Evolutionary conservation across 495 filamentous ascomycete species (phyloP).

Genomic region (Talaromyces proteolyticus): DNA sequence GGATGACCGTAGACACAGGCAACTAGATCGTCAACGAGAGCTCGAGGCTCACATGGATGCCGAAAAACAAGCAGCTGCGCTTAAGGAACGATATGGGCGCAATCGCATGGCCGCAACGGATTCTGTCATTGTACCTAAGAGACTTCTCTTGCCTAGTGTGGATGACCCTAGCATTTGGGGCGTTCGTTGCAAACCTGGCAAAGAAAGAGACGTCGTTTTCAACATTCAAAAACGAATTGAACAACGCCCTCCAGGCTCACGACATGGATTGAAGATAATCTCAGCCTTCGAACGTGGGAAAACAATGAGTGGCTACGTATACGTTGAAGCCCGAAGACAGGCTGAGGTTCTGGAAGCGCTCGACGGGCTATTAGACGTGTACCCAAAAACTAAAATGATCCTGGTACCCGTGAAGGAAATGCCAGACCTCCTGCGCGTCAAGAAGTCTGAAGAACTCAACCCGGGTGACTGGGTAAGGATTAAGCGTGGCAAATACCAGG

Average conservation of each 20-base stretch:
- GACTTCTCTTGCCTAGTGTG: slow-evolving; percentile 84
- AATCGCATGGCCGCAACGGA: slow-evolving; percentile 50
- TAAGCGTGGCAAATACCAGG: slow-evolving; percentile 74
- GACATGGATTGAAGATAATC: slow-evolving; percentile 71
- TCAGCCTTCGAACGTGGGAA: slow-evolving; percentile 86
- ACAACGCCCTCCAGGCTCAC: slow-evolving; percentile 61
- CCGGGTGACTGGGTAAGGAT: slow-evolving; percentile 91
- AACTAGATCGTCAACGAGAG: slow-evolving; percentile 89
- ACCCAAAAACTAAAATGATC: slow-evolving; percentile 74
- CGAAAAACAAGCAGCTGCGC: slow-evolving; percentile 82
- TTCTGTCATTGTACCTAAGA: slow-evolving; percentile 71
- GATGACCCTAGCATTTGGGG: slow-evolving; percentile 97
- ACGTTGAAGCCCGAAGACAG: slow-evolving; percentile 83
- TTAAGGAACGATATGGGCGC: slow-evolving; percentile 78
- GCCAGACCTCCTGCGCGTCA: slow-evolving; percentile 87
- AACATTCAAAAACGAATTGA: slow-evolving; percentile 82
- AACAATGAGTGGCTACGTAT: slow-evolving; percentile 88
- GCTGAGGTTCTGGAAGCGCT: slow-evolving; percentile 77
- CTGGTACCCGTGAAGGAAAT: slow-evolving; percentile 96
- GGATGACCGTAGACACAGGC: slow-evolving; percentile 88
- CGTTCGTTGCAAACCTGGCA: slow-evolving; percentile 86
- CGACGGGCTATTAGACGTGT: slow-evolving; percentile 79
- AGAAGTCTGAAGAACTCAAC: slow-evolving; percentile 77
- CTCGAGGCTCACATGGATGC: slow-evolving; percentile 79
- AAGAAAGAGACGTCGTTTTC: slow-evolving; percentile 86